Base-by-base conservation (phyloP, 495 filamentous ascomycete species). In the Penicillium silybi region DNA sequence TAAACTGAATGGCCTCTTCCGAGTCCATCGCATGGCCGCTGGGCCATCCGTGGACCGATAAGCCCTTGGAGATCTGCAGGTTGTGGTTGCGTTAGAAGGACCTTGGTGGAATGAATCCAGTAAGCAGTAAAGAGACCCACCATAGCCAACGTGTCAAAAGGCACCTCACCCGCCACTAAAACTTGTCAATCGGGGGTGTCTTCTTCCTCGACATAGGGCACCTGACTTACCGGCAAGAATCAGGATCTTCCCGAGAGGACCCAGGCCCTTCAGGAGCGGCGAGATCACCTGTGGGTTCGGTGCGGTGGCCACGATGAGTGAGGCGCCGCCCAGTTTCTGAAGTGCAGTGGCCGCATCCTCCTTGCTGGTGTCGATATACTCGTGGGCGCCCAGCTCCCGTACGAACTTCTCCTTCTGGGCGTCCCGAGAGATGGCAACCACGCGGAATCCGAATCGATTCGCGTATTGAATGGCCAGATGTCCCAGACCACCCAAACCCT, bases 391-490 rank as follows among this genome's bases (percentile, higher is more conserved):
- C 5, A 89, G 72, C 59, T 84, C 44, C 9, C 67, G 61, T 0
- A 81, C 85, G 52, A 86, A 83, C 27, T 75, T 63, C 43, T 79
- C 69, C 73, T 90, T 89, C 25, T 64, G 54, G 29, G 66, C 68
- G 32, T 80, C 78, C 8, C 75, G 73, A 22, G 79, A 85, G 13
- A 89, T 60, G 0, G 85, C 86, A 0, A 85, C 80, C 25, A 81
- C 80, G 17, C 73, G 76, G 72, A 80, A 89, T 9, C 86, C 85
- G 65, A 89, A 80, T 53, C 78, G 80, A 52, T 67, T 72, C 11
- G 84, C 81, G 62, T 79, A 88, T 61, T 88, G 85, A 22, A 87
- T 66, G 2, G 83, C 86, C 11, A 88, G 62, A 66, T 88, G 85
- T 18, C 86, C 85, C 0, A 88, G 72, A 0, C 84, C 84, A 13